Evolutionary conservation across 139 green algal species (phyloP).

Genomic region (Chlamydomonas sphaeroides): DNA sequence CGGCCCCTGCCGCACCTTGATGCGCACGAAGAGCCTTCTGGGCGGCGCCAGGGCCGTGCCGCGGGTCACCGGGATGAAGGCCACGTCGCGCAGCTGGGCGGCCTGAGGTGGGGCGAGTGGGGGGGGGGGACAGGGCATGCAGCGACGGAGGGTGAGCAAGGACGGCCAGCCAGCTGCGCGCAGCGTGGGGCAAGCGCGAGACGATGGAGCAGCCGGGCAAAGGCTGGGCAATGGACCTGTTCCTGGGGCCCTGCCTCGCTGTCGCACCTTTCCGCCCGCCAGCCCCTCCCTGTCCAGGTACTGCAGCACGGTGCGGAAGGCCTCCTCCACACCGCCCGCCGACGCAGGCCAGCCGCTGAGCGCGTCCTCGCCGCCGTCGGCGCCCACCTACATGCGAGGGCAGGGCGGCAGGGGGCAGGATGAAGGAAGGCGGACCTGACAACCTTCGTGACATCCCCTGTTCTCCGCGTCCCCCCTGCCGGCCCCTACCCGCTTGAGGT

Average conservation of each 20-base stretch:
- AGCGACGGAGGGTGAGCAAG: background rate
- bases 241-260: too few species aligned
- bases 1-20: conserved; percentile 29
- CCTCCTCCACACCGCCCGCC: conserved; percentile 38
- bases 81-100: conserved; percentile 27
- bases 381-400: too few species aligned
- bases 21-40: conserved; percentile 59
- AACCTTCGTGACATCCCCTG: too few species aligned
- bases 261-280: conserved; percentile 28
- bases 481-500: conserved; percentile 55
- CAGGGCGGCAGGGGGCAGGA: too few species aligned
- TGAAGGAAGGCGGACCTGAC: too few species aligned
- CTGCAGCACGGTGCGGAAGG: conserved; percentile 51
- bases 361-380: conserved; percentile 61
- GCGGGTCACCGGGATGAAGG: conserved; percentile 75
- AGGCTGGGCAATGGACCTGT: too few species aligned
- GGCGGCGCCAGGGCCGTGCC: conserved; percentile 63
- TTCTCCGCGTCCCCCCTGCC: background rate
- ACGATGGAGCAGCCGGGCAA: too few species aligned
- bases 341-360: conserved; percentile 60
- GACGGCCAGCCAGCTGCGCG: too few species aligned
- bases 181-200: too few species aligned
- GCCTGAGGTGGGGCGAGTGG: conserved; percentile 16
- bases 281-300: conserved; percentile 67
- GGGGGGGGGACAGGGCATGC: background rate